Evolutionary conservation across 2,329 filamentous ascomycete genomes (phyloP), one percentile per base, ranked within the genome.

Genomic region (Stagonosporopsis chrysanthemi): DNA sequence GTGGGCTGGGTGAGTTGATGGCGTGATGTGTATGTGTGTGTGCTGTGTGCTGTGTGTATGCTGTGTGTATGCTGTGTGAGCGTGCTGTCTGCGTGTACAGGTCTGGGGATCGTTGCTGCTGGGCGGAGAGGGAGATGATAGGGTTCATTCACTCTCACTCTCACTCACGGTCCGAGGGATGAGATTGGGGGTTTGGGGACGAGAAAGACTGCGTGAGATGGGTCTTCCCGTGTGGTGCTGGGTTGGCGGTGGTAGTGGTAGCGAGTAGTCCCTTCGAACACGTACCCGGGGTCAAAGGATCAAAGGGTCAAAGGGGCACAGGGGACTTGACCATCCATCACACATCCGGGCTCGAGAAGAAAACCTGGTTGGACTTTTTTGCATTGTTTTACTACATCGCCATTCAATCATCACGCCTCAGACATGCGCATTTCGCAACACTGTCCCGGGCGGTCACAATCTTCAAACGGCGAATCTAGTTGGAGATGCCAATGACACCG

Each of bases 401-500:
- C 36, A 6, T 54, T 42, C 36, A 35, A 36, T 36, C 23, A 42
- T 36, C 42, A 47, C 29, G 38, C 19, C 38, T 28, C 22, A 19
- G 26, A 19, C 6, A 4, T 24, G 15, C 8, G 44, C 31, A 28
- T 14, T 22, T 8, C 22, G 23, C 47, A 17, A 15, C 8, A 24
- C 22, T 14, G 24, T 14, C 12, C 17, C 17, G 14, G 51, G 26
- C 51, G 38, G 15, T 35, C 14, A 17, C 26, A 15, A n/a, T 29
- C 9, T 47, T 17, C 28, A 28, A 26, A 40, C 31, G n/a, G n/a
- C 22, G 15, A 17, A 39, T 76, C 83, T 90, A 92, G 76, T 84
- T 82, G 75, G 90, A 88, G 82, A 96, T 95, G 70, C 92, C 92
- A 78, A 96, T 96, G 77, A 96, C 92, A 83, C 95, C 95, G 82